These are phyloP conservation scores for Chlorociboria aeruginascens DNA, from an alignment of 495 filamentous ascomycete species.

Conservation along the genomic window DNA sequence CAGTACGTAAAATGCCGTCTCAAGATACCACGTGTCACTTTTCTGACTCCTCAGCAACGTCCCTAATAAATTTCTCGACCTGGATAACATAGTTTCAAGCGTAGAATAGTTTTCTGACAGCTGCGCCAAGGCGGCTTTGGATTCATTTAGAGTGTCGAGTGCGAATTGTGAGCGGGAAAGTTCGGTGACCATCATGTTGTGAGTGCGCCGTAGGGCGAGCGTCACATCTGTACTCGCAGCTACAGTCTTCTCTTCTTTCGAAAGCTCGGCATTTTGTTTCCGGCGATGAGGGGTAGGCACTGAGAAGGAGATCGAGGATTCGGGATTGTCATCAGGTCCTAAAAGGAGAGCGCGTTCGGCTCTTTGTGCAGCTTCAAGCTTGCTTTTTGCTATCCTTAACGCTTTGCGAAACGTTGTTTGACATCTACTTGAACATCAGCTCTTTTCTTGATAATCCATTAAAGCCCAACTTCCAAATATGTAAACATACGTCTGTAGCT, in stretches of 20 bases:
- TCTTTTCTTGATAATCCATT: background rate
- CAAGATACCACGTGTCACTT: conserved; percentile 93
- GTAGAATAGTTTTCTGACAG: conserved; percentile 68
- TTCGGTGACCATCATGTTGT: conserved; percentile 71
- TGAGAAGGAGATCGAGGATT: conserved; percentile 19
- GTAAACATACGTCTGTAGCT: conserved; percentile 5
- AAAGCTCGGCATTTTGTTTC: conserved; percentile 19
- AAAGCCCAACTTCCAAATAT: background rate
- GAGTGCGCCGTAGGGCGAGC: conserved; percentile 67
- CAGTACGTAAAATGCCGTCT: conserved; percentile 75
- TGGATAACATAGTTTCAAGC: conserved; percentile 63
- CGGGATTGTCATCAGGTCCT: conserved; percentile 36
- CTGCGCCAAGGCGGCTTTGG: conserved; percentile 65
- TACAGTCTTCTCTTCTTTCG: conserved; percentile 51
- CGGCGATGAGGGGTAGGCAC: conserved; percentile 19
- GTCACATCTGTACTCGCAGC: conserved; percentile 77
- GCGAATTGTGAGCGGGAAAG: conserved; percentile 78
- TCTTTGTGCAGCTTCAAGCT: conserved; percentile 55
- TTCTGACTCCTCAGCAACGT: conserved; percentile 79
- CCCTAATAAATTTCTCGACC: conserved; percentile 59
- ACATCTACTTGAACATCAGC: conserved; percentile 33
- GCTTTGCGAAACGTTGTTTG: conserved; percentile 71
- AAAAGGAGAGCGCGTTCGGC: conserved; percentile 71
- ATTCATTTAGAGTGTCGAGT: conserved; percentile 70
- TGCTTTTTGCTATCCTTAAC: conserved; percentile 69